Base-by-base conservation (phyloP, 78 protist genomes). In the Trichosphaerium sp. region DNA sequence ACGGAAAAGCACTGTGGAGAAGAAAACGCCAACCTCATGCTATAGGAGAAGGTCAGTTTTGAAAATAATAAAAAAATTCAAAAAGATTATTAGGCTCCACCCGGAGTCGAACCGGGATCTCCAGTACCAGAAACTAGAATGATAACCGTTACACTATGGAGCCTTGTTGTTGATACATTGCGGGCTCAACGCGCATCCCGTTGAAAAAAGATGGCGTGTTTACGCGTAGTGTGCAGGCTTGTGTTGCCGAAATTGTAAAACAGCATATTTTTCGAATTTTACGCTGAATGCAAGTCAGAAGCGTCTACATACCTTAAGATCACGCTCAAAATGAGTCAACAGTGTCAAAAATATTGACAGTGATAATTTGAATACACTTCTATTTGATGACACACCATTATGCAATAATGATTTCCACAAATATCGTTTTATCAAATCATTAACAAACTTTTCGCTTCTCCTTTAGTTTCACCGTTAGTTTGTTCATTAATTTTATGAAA, bases 11-110 rank as follows among this genome's bases (percentile, higher is more conserved):
- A 93, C 59, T 57, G 79, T 77, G 10, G 78, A 40, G 83, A 88
- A 89, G 80, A 89, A 85, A 15, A 91, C 90, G 1, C 93, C 96
- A 15, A 90, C 67, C 63, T 88, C 89, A 28, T 84, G n/a, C n/a
- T n/a, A 44, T 44, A 18, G 51, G 21, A 18, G 18, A 44, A 44
- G 21, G 51, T 44, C 18, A 44, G 51, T 44, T 44, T 44, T 44
- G 51, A 44, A 18, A 44, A 44, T n/a, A n/a, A 44, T 18, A 44
- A 18, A 44, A n/a, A 18, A 18, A 18, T n/a, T n/a, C 18, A 44
- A 44, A 44, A 44, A 44, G 21, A 44, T n/a, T n/a, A n/a, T n/a
- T n/a, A n/a, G n/a, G n/a, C n/a, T n/a, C n/a, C n/a, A n/a, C n/a
- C n/a, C n/a, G 21, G 21, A 44, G n/a, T n/a, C n/a, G n/a, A n/a